These are phyloP conservation scores for Aureobasidium pullulans DNA, from an alignment of 2,329 filamentous ascomycete species.

Conservation along the genomic window DNA sequence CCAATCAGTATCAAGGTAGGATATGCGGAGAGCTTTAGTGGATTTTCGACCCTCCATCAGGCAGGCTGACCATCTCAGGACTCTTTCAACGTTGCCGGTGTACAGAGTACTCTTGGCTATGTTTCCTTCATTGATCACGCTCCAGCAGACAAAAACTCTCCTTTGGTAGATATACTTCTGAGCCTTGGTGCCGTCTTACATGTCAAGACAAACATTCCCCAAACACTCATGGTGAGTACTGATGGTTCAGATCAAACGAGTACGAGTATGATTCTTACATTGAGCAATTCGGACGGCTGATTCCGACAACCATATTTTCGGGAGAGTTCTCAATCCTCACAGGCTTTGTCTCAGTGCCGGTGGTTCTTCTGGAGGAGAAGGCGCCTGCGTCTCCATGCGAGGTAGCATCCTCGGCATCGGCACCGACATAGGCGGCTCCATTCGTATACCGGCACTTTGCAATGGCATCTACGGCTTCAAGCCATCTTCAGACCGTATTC, in stretches of 20 bases:
- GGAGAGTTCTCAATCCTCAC: conserved; percentile 51
- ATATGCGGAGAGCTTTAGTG: too few relatives aligned
- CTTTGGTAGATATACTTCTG: conserved; percentile 37
- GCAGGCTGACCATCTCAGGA: conserved; percentile 31
- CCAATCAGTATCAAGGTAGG: conserved; percentile 46
- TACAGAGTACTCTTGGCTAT: conserved; percentile 49
- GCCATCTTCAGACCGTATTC: conserved; percentile 48
- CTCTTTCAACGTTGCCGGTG: conserved; percentile 47
- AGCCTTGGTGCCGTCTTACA: conserved; percentile 43
- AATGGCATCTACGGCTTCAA: conserved; percentile 28
- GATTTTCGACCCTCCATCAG: too few relatives aligned
- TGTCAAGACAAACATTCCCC: conserved; percentile 47
- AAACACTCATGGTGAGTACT: conserved; percentile 32
- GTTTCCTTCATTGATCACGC: conserved; percentile 33
- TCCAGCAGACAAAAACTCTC: conserved; percentile 43
- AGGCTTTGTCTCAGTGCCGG: conserved; percentile 55
- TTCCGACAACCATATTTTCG: conserved; percentile 30
- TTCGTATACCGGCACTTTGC: conserved; percentile 82
- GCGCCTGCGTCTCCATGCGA: conserved; percentile 50
- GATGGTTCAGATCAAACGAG: too few relatives aligned
- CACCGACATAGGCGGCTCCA: conserved; percentile 53
- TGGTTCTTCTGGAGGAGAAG: conserved; percentile 60
- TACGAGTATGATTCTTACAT: too few relatives aligned
- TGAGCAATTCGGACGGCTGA: too few relatives aligned
- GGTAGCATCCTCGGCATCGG: conserved; percentile 54